Base-by-base conservation (phyloP, 1,139 yeast genomes). In the Candida sp. region DNA sequence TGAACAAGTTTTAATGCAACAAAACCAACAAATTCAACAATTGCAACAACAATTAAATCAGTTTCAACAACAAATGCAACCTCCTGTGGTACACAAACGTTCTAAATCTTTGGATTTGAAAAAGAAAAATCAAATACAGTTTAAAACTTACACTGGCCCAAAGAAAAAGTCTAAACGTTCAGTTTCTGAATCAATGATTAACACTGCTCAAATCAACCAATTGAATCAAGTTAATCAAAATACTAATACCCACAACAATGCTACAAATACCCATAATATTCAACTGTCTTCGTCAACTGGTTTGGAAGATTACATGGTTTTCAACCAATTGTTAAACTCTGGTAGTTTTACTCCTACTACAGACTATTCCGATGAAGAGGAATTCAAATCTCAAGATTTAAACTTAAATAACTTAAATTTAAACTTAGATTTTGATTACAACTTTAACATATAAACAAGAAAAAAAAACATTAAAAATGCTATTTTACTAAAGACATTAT, bases 61-160 rank as follows among this genome's bases (percentile, higher is more conserved):
- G 39, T 45, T 43, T n/a, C 50, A 41, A 21, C 44, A 44, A 41
- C 33, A 35, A 23, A 22, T 46, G 30, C 45, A 50, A 39, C 50
- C 49, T 23, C 49, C 44, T 33, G 45, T 39, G 6, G 46, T 42
- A 33, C 47, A 42, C 8, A 58, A 56, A 45, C 58, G 68, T 51
- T 52, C 68, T 21, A 64, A 61, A 47, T 61, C 68, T 5, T 52
- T 55, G 23, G 54, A 57, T 39, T 41, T 53, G 6, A 60, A 58
- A 45, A 60, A 59, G 50, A 66, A 57, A 44, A 49, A 54, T 35
- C 66, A 63, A 43, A 59, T 68, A 45, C 75, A 67, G 51, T 70
- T 67, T 58, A 70, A 67, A 49, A 56, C 66, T n/a, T 68, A 69
- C 57, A 62, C 58, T 27, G 68, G 70, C 6, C 73, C 74, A 38